A percentile compares a stretch with the other conserved stretches of the same genome.
Conservation (phyloP, 176 grass and related monocot species). For the Leersia perrieri region DNA sequence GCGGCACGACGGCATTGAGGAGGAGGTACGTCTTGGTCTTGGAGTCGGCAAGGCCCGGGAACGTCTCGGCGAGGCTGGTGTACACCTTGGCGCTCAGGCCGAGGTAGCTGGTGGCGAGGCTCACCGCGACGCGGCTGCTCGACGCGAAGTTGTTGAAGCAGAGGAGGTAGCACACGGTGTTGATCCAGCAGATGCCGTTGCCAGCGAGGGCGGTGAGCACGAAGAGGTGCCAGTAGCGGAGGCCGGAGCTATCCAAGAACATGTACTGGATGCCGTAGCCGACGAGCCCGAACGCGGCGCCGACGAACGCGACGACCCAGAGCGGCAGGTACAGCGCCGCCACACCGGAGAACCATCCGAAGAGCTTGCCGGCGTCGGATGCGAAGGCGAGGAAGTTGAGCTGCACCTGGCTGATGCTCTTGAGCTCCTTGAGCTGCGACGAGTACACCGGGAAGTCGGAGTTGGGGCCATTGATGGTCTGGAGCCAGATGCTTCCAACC, state of each 20-base stretch:
- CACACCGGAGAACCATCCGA: conserved; percentile 91
- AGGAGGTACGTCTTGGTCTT: conserved; percentile 78
- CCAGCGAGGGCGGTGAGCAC: conserved; percentile 82
- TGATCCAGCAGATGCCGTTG: conserved; percentile 99
- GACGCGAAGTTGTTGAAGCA: conserved; percentile 85
- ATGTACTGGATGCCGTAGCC: conserved; percentile 94
- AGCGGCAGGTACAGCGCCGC: conserved; percentile 77
- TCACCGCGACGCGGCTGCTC: conserved; percentile 68
- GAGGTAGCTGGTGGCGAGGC: conserved; percentile 88
- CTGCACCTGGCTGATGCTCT: conserved; percentile 81
- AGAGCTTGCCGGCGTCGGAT: conserved; percentile 95
- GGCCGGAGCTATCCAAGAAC: conserved; percentile 55
- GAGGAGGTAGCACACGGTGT: conserved; percentile 93
- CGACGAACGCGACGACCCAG: conserved; percentile 66
- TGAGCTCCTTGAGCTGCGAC: conserved; percentile 94
- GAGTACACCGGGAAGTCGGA: conserved; percentile 96
- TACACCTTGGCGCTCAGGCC: conserved; percentile 96
- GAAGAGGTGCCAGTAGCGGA: conserved; percentile 83
- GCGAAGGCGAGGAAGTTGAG: conserved; percentile 96
- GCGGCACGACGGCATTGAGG: conserved; percentile 78
- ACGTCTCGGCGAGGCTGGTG: conserved; percentile 47
- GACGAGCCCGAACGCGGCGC: conserved; percentile 63
- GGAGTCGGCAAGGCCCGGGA: conserved; percentile 24
- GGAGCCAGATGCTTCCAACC: conserved; percentile 93
- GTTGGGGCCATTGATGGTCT: conserved; percentile 91